Base-by-base conservation (phyloP, 306 rosid species). In the Senna siamea region DNA sequence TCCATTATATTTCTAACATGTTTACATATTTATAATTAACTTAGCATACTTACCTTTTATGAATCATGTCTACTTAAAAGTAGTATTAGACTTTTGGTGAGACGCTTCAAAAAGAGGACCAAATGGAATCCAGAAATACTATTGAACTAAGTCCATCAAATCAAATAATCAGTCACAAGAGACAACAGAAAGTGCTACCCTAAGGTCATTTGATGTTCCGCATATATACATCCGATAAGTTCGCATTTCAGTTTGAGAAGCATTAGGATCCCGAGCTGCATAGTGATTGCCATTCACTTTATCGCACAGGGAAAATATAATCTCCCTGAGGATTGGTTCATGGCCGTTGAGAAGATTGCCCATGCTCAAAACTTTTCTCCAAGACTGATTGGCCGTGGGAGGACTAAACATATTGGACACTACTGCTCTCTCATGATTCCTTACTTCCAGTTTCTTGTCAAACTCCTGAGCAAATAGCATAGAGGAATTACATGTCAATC, bases 311-410 rank as follows among this genome's bases (percentile, higher is more conserved):
- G 90, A 87, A 80, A 94, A 92, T 62, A 94, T 72, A 51, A 88
- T 92, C 82, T 94, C 99, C 77, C 99, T 84, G 78, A 87, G 67
- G 66, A 92, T 69, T 34, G 99, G 93, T 84, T 94, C 97, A 38
- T 89, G 97, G n/a, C 99, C 97, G 53, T 89, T 94, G 78, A 94
- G 93, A 83, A 92, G 96, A 86, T 94, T 94, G n/a, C 97, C 99
- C 96, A 94, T 83, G 96, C 97, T 92, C 74, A 92, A 70, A 54
- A 94, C 95, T 82, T 87, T 92, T 79, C 99, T 86, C 99, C 99
- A 92, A 22, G 95, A 92, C 74, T 89, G 99, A 83, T 90, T 94
- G 0, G 99, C 97, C 1, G 90, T 85, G 8, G 99, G 99, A 78
- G 87, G 82, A 22, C 81, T 82, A 60, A 92, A 94, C 96, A 94